These are phyloP conservation scores for Lepidium aucheri DNA, from an alignment of 345 rosid genomes.

Conservation along the genomic window DNA sequence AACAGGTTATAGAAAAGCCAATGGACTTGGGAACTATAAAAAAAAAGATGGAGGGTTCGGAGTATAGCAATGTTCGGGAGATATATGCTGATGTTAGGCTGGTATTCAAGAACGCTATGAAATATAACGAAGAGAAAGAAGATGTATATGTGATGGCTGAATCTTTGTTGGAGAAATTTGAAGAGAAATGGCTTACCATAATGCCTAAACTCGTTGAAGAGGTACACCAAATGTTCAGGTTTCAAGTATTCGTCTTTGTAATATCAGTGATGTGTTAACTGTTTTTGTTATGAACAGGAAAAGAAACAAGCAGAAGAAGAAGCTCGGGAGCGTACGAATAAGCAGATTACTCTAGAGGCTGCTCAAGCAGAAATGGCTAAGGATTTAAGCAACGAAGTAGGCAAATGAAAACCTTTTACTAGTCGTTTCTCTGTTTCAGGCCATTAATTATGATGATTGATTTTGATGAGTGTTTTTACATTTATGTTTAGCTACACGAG, in stretches of 20 bases:
- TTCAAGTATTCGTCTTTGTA: neutral
- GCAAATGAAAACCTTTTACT: neutral
- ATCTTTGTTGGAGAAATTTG: constrained; percentile 55
- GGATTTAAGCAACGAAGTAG: constrained; percentile 58
- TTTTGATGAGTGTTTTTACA: neutral
- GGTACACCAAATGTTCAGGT: constrained; percentile 28
- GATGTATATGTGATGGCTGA: constrained; percentile 72
- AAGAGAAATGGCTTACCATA: constrained; percentile 73
- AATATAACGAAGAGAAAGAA: constrained; percentile 56
- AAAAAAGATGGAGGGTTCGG: constrained; percentile 52
- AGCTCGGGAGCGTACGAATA: constrained; percentile 35
- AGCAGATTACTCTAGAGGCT: constrained; percentile 50
- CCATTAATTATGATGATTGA: neutral
- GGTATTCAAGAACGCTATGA: constrained; percentile 81
- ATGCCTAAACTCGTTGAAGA: constrained; percentile 75
- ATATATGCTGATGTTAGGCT: constrained; percentile 80
- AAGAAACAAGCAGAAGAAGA: constrained; percentile 49
- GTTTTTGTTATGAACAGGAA: constrained; percentile 35
- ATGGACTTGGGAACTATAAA: constrained; percentile 76
- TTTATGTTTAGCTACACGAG: constrained; percentile 46
- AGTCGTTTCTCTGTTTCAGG: neutral
- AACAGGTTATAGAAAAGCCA: constrained; percentile 70
- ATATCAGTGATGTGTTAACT: neutral
- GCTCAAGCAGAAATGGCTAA: constrained; percentile 49
- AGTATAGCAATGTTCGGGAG: constrained; percentile 70